Base-by-base conservation (phyloP, 163 green algal genomes). In the Volvox carteri region DNA sequence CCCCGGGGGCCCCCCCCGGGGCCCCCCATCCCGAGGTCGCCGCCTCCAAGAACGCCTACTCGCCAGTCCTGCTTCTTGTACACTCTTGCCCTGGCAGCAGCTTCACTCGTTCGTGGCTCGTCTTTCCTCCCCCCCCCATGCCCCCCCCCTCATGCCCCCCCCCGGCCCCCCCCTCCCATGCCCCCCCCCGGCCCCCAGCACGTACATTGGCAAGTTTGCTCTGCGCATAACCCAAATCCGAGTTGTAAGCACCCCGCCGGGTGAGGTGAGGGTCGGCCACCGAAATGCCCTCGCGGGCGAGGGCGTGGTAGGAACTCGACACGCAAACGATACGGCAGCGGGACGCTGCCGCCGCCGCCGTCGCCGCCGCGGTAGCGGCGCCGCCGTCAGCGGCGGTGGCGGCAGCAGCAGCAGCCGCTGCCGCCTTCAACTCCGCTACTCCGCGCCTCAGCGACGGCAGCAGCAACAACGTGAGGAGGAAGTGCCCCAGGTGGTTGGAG, bases 401-500 rank as follows among this genome's bases (percentile, higher is more conserved):
- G 9, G 46, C 46, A 8, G 14, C 16, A 16, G n/a, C 54, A 65
- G 78, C 37, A 16, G 85, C 72, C 16, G 58, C 60, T 16, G 84
- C 78, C 4, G 46, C 37, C 1, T 48, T 21, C 4, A 39, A n/a
- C 25, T 41, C 4, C n/a, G 18, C 72, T 19, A 16, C 68, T 0
- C 44, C 91, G 0, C 76, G 65, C 4, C 86, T 68, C 52, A 98
- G 81, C n/a, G 86, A 76, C 8, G 96, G 96, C 60, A 98, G 87
- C 65, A 98, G 93, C 48, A 11, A 21, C 11, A 94, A 76, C 2
- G 94, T 97, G 4, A 98, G 94, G 30, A 96, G 86, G 60, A 97
- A 96, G 90, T 98, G 96, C 23, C 95, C 93, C 14, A 98, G 78
- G 90, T 98, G 95, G 91, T 98, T 98, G 46, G 90, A 92, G 21